Evolutionary conservation across 495 filamentous ascomycete species (phyloP), one percentile per base, ranked within the genome.

Genomic region (Penicillium subrubescens): DNA sequence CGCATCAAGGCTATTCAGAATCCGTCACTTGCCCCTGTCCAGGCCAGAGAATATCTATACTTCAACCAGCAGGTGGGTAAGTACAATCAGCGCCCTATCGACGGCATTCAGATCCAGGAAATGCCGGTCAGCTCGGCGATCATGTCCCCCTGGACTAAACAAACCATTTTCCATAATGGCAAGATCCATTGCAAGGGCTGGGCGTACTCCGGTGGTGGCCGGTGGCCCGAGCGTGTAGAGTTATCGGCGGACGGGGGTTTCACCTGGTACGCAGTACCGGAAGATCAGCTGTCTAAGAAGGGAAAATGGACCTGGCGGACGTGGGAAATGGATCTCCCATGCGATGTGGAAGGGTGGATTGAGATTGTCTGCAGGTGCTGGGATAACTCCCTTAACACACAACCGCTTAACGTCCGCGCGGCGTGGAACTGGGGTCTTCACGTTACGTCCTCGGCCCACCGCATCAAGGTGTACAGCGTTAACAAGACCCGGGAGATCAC

Each of bases 341-440:
- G 75, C 37, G 77, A 81, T 29, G 76, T 73, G 1, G 79, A 81
- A 63, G 79, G 77, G 0, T 81, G 79, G 79, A 72, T 79, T 34
- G 77, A 81, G 62, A 73, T 81, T 57, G 76, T 81, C 1, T 76
- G 71, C 35, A 62, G 79, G 1, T 78, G 75, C 62, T 81, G 79
- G 79, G 79, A 81, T 51, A 80, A 80, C 50, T 66, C 76, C 0
- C 55, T 80, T 12, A 81, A 81, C 37, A 80, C 79, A 0, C 77
- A 81, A 57, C 78, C 78, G 5, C 65, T 79, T 8, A 75, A 71
- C 57, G 70, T 80, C 0, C 73, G 78, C 55, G 71, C 75, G 0
- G 72, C 77, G 3, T 80, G 80, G 81, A 83, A 82, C 70, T 89
- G 86, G 87, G 88, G 86, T 46, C 75, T 90, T 12, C 87, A 90